Evolutionary conservation across 148 eudicot genomes (phyloP), one percentile per base, ranked within the genome.

Genomic region (Beta vulgaris): DNA sequence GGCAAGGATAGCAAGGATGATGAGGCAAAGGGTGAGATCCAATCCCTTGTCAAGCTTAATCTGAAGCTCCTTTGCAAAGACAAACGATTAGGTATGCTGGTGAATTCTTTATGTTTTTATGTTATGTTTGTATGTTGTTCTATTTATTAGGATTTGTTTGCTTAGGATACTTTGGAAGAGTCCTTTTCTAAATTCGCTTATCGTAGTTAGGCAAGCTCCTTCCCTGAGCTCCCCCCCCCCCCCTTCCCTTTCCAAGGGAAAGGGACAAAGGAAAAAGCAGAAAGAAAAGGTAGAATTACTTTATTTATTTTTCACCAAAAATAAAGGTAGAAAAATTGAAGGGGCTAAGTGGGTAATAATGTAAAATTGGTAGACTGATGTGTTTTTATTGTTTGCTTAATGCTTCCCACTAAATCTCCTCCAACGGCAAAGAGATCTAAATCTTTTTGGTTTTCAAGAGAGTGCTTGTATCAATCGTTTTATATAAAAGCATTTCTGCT

Each of bases 11-110:
- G 54, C 28, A 69, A 72, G 78, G 84, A 80, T 69, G 78, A 67
- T 74, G 86, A 81, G 76, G 90, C 89, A 72, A 89, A 91, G 83
- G 81, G 77, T 77, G 92, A 89, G 82, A 91, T 93, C 67, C 88
- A 84, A 73, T 87, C 96, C 61, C 94, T 93, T 55, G 98, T 93
- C 67, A 93, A 91, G 86, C 90, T 91, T 80, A 93, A 88, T 72
- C 67, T 93, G 78, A 91, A 93, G 84, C 86, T 89, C 34, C 84
- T 85, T 29, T 70, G 80, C 28, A 77, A 74, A 79, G 85, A 86
- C 40, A 83, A 77, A 80, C 86, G 79, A 74, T 68, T 91, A 86
- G 92, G 98, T 93, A 93, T 73, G 86, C 29, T 74, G 11, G 1
- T 71, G 29, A 35, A 48, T 10, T 59, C 71, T 12, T 34, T 29